phyloP scores from a whole-genome alignment of 1,284 basidiomycete species.

The Naganishia cerealis region DNA sequence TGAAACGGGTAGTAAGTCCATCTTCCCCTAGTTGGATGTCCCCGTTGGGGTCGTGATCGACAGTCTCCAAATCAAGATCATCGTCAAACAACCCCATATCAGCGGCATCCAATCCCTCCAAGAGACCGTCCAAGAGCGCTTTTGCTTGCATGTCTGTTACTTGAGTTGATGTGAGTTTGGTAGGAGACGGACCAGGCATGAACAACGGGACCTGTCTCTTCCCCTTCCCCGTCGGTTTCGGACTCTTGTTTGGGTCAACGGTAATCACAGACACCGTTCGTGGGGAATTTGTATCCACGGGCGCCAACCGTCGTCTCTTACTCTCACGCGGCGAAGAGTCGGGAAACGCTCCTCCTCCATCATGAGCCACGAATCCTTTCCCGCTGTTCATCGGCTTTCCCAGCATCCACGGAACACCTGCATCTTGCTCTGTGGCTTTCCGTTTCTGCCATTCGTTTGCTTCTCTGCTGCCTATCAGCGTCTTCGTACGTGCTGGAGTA shows the following conservation, averaged over 20 bases:
- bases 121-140: conserved; percentile 49
- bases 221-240: background rate
- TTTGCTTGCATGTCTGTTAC: conserved; percentile 42
- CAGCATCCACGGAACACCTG: conserved; percentile 3
- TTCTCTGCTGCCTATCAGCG: background rate
- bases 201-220: conserved; percentile 7
- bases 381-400: conserved; percentile 2
- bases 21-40: conserved; percentile 26
- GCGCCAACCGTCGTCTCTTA: background rate
- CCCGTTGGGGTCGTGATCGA: conserved; percentile 31
- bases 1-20: conserved; percentile 28
- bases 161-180: background rate
- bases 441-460: conserved; percentile 6
- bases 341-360: background rate
- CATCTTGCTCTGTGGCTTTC: background rate
- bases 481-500: background rate
- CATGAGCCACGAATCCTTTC: background rate
- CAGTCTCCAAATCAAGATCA: conserved; percentile 17
- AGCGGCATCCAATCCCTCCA: conserved; percentile 52
- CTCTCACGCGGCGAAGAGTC: background rate
- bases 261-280: background rate
- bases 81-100: conserved; percentile 38
- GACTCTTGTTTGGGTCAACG: background rate
- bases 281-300: background rate
- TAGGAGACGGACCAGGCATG: conserved; percentile 24